Base-by-base conservation (phyloP, 345 rosid genomes). In the Citrus australasica region DNA sequence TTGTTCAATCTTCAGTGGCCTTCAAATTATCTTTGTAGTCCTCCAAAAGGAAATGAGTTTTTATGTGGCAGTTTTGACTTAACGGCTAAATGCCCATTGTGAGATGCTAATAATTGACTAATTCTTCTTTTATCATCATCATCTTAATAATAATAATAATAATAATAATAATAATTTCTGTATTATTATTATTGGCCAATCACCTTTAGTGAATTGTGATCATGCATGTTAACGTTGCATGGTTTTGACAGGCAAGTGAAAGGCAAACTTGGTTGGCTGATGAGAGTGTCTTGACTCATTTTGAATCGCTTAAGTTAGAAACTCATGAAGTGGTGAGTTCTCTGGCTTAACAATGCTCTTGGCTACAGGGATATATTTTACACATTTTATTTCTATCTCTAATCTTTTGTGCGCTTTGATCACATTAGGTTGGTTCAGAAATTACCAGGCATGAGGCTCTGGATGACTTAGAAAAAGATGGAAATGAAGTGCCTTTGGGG, bases 231-330 rank as follows among this genome's bases (percentile, higher is more conserved):
- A 63, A 64, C 53, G 10, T 51, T 74, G 55, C 63, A 74, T 83
- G 71, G 73, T 82, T 85, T 71, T 79, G 73, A 74, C 85, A 94
- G 97, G 93, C 78, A 74, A 84, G 70, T 75, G 90, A 87, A 84
- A 85, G 90, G 77, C 68, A 83, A 76, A 86, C 93, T 60, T 96
- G 99, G 99, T 78, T 96, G 83, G 92, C 91, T 80, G 98, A 92
- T 79, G 97, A 88, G 84, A 88, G 83, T 83, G 89, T 88, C 79
- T 60, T 87, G 82, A 72, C 92, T 82, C 94, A 96, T 79, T 89
- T 94, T 80, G 88, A 89, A 61, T 87, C 90, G 11, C 92, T 96
- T 19, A 87, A 91, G 84, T 73, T 92, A 67, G 94, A 88, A 71
- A 76, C 82, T 76, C 84, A 86, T 80, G 83, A 79, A 84, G 78